Base-by-base conservation (phyloP, 202 grass and related monocot genomes). In the Tripidium arundinaceum region DNA sequence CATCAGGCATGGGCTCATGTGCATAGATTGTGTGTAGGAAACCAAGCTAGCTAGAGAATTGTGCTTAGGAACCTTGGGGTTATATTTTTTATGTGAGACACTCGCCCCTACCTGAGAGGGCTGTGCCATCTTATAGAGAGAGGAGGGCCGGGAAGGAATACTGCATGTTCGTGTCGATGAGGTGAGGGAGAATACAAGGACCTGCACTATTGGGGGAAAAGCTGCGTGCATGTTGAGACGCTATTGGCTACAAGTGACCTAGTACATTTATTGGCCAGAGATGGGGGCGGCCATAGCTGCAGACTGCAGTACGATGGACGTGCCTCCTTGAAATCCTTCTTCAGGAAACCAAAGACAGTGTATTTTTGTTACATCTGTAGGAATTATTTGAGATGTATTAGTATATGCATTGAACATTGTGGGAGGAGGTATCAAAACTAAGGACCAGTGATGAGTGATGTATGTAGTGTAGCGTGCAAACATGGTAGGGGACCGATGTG, bases 241-340 rank as follows among this genome's bases (percentile, higher is more conserved):
- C 78, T 85, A 82, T 78, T 73, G 77, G 78, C 77, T 72, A 77
- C 86, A 81, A 84, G 70, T 64, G 77, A 77, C 82, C 77, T 76
- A 81, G 65, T 66, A 63, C 87, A 89, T 82, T 89, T 85, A 85
- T 85, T 85, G 65, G 78, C 65, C 43, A 69, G n/a, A n/a, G 79
- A 84, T 27, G 65, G 57, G 61, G 81, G 76, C 6, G 27, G 27
- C 43, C 43, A 40, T 38, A 24, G 8, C 58, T 14, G 58, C 24
- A 12, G 24, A 21, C 37, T 46, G 10, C 11, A 13, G 15, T 65
- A 10, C 60, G 10, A 13, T 2, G 6, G 33, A 37, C 42, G 27
- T 15, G 25, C 31, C 70, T 81, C 78, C 67, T 74, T 74, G 67
- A 31, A 85, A 62, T 22, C 49, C 86, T 79, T 86, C 83, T 83